A percentile compares a stretch with the other conserved stretches of the same genome.
These are phyloP conservation scores for Trichosporon faecale DNA, from an alignment of 1,284 basidiomycete species.

Conservation along the genomic window DNA sequence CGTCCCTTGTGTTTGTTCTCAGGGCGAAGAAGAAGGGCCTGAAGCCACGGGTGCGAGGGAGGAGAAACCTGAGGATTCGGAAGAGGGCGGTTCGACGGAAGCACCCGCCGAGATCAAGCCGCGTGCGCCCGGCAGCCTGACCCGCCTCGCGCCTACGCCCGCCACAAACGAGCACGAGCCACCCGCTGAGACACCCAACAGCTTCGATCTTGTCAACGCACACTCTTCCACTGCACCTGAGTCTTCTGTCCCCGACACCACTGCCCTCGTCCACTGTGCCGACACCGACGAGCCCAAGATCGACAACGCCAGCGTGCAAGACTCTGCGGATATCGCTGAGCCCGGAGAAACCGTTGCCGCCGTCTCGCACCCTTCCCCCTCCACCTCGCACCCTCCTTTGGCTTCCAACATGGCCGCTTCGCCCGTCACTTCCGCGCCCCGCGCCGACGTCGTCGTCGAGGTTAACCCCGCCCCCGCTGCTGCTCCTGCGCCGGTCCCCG, in stretches of 20 bases:
- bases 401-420: not conserved
- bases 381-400: not conserved
- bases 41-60: not conserved
- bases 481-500: not conserved
- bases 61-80: not conserved
- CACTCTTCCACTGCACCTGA: not conserved
- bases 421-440: not conserved
- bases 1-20: not conserved
- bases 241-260: not conserved
- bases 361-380: not conserved
- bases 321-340: not conserved
- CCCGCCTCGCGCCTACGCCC: not conserved
- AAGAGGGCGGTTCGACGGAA: not conserved
- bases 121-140: not conserved
- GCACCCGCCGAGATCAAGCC: not conserved
- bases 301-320: not conserved
- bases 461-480: not conserved
- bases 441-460: conserved; percentile 6
- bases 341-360: not conserved
- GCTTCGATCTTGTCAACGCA: not conserved
- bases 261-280: not conserved
- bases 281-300: not conserved
- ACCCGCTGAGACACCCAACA: not conserved
- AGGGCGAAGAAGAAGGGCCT: not conserved
- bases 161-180: conserved; percentile 10